Evolutionary conservation across 1,284 basidiomycete species (phyloP).

Genomic region (Cutaneotrichosporon sp.): DNA sequence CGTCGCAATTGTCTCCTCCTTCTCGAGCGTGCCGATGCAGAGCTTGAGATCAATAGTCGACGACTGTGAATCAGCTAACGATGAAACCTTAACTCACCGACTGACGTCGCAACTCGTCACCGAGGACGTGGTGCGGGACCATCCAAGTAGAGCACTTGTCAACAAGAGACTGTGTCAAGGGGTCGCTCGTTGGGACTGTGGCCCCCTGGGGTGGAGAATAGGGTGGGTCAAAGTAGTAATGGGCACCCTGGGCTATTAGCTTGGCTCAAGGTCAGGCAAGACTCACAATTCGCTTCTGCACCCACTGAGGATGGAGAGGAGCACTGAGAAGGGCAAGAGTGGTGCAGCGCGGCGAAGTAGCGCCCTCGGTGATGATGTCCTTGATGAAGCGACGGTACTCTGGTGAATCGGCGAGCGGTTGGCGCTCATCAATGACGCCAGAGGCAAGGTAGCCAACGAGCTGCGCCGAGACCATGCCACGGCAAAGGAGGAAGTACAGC

Average conservation of each 20-base stretch:
- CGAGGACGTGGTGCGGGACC: conserved; percentile 79
- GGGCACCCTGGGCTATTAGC: conserved; percentile 42
- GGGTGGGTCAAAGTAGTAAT: conserved; percentile 55
- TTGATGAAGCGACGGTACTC: conserved; percentile 94
- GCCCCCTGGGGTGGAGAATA: conserved; percentile 33
- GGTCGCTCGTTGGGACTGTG: conserved; percentile 68
- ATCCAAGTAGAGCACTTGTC: conserved; percentile 91
- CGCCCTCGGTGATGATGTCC: conserved; percentile 89
- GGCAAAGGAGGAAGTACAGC: conserved; percentile 91
- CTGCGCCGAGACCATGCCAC: conserved; percentile 82
- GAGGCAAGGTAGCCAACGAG: conserved; percentile 87
- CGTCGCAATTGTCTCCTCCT: conserved; percentile 71
- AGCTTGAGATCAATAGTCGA: conserved; percentile 96
- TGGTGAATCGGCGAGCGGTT: conserved; percentile 88
- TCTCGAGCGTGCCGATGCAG: conserved; percentile 84
- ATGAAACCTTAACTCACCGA: conserved; percentile 67
- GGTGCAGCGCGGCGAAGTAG: conserved; percentile 86
- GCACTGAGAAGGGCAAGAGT: conserved; percentile 79
- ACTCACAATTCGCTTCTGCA: conserved; percentile 63
- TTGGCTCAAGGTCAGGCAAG: too few species aligned
- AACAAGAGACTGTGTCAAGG: conserved; percentile 77
- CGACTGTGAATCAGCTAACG: conserved; percentile 58
- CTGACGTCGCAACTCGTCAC: conserved; percentile 92
- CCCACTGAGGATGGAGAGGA: conserved; percentile 72
- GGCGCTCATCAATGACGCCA: conserved; percentile 75